These are phyloP conservation scores for Melaleuca alternifolia DNA, from an alignment of 345 rosid species.

Conservation along the genomic window DNA sequence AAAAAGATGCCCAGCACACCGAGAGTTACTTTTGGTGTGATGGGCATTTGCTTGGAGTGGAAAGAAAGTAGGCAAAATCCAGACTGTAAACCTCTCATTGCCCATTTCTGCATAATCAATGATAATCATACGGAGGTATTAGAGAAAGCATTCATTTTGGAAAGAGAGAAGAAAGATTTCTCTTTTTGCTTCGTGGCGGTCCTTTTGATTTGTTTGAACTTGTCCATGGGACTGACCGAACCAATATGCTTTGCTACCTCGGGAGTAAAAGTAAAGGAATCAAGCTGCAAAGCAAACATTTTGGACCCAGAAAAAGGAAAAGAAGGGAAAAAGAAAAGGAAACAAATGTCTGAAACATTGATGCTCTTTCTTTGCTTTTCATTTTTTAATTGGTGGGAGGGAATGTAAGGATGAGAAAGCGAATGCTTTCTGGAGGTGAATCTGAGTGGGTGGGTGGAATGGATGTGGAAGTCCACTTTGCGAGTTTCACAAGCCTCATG, in stretches of 20 bases:
- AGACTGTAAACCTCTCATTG: slow-evolving; percentile 5
- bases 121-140: background rate
- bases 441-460: background rate
- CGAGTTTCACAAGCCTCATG: background rate
- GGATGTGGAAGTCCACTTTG: background rate
- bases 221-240: background rate
- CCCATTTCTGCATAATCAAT: slow-evolving; percentile 12
- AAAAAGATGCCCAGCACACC: background rate
- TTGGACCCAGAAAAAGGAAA: background rate
- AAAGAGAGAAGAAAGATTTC: background rate
- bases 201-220: background rate
- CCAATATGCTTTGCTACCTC: background rate
- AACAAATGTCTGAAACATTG: background rate
- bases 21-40: background rate
- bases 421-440: background rate
- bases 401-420: background rate
- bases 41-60: background rate
- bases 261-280: slow-evolving; percentile 3
- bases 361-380: background rate
- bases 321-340: background rate
- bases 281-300: background rate
- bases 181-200: background rate
- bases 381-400: background rate
- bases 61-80: slow-evolving; percentile 1
- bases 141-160: background rate